Evolutionary conservation across 306 rosid genomes (phyloP), one percentile per base, ranked within the genome.

Genomic region (Medicago arabica): DNA sequence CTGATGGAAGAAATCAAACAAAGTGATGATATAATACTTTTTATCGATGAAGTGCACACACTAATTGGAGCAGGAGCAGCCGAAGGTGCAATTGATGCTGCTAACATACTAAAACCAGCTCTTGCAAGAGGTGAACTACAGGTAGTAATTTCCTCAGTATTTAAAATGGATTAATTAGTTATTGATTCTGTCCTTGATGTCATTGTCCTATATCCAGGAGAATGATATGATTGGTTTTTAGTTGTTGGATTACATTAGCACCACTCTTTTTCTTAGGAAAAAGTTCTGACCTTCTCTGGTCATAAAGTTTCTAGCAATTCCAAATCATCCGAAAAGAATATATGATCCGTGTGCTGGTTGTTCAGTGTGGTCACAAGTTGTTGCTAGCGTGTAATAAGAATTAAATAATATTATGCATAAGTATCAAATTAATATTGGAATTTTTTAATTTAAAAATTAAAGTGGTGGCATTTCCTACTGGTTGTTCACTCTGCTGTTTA

Each of bases 11-110:
- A 95, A 88, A 92, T 95, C 68, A 95, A 90, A 81, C 98, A 95
- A 86, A 95, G 97, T 85, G 98, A 95, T 59, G 99, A 95, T 81
- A 95, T 95, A 61, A 95, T 95, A 75, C 92, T 95, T 64, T 95
- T 95, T 71, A 95, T 95, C 49, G 99, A 95, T 75, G 99, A 95
- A 80, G 99, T 95, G 79, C 99, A 95, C 93, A 95, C 98, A 28
- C 85, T 95, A 66, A 95, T 95, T 84, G 98, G 98, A 80, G 98
- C 98, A 31, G 98, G 98, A 76, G 98, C 98, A 44, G 98, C 98
- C 8, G 98, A 92, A 87, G 98, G 98, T 72, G 98, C 98, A 38
- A 95, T 95, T 81, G 98, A 95, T 82, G 98, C 98, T 34, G 97
- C 97, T 76, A 95, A 95, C 83, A 95, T 95, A 68, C 85, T 95